Percentiles rank a stretch among this genome's conserved stretches.
phyloP scores from a whole-genome alignment of 305 asterid genomes.

The Plantago lanceolata region DNA sequence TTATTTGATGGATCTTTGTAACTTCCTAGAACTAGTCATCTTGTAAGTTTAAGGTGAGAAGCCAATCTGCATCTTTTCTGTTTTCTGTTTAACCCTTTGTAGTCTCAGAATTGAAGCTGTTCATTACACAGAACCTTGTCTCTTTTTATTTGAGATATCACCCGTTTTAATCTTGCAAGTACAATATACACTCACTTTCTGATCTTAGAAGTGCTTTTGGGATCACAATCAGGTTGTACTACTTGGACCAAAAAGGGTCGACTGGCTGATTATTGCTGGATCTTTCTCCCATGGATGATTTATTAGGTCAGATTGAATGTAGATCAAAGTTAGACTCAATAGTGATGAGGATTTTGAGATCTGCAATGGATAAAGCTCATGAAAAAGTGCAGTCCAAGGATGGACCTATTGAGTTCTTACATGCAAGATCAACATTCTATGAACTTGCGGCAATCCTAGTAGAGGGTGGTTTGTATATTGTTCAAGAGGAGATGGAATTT shows the following conservation, averaged over 20 bases:
- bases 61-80: not conserved
- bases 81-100: not conserved
- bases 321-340: conserved; percentile 52
- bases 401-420: conserved; percentile 68
- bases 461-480: conserved; percentile 54
- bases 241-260: not conserved
- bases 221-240: not conserved
- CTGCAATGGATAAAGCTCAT: conserved; percentile 77
- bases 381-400: conserved; percentile 59
- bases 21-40: conserved; percentile 28
- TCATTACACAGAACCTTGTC: not conserved
- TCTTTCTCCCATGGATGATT: conserved; percentile 45
- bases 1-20: conserved; percentile 25
- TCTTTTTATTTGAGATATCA: conserved; percentile 1
- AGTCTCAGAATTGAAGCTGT: not conserved
- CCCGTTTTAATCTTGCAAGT: not conserved
- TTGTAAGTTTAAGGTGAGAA: not conserved
- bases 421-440: conserved; percentile 57
- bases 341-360: conserved; percentile 65
- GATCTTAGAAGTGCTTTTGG: not conserved
- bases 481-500: conserved; percentile 51
- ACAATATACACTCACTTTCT: not conserved
- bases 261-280: not conserved
- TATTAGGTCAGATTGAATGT: conserved; percentile 50
- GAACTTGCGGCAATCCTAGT: conserved; percentile 70